These are phyloP conservation scores for Chlorella sp. DNA, from an alignment of 139 green algal species.

Conservation along the genomic window DNA sequence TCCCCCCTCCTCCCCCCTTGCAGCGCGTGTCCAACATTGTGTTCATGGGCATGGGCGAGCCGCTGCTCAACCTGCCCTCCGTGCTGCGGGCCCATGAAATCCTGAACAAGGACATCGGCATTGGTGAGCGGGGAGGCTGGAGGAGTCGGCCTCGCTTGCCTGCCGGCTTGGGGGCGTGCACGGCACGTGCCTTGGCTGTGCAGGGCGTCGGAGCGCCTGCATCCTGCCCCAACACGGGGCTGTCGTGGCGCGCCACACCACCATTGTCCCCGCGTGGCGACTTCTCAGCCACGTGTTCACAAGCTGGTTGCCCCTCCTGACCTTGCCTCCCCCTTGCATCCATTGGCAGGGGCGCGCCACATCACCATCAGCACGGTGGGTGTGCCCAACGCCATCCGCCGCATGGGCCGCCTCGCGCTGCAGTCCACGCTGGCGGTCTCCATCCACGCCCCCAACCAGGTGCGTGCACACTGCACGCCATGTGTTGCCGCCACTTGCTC, in stretches of 20 bases:
- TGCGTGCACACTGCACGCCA: slow-evolving; percentile 35
- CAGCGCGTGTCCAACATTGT: slow-evolving; percentile 66
- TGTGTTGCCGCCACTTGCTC: too few relatives aligned
- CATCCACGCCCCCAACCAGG: slow-evolving; percentile 84
- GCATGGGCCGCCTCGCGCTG: slow-evolving; percentile 67
- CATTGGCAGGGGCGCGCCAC: slow-evolving; percentile 68
- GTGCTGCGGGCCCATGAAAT: slow-evolving; percentile 75
- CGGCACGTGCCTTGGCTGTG: too few relatives aligned
- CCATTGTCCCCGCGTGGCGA: too few relatives aligned
- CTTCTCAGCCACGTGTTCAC: too few relatives aligned
- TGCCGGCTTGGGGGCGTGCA: background rate
- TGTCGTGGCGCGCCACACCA: too few relatives aligned
- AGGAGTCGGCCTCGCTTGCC: background rate
- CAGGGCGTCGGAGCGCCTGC: too few relatives aligned
- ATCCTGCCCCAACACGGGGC: too few relatives aligned
- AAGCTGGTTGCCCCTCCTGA: background rate
- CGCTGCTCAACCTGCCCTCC: slow-evolving; percentile 90
- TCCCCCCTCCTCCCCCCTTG: background rate
- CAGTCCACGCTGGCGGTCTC: slow-evolving; percentile 86
- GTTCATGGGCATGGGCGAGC: slow-evolving; percentile 99
- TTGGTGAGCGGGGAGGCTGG: slow-evolving; percentile 59
- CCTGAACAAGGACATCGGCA: slow-evolving; percentile 90
- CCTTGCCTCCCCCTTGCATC: too few relatives aligned
- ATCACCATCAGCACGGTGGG: slow-evolving; percentile 99
- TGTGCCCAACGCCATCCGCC: slow-evolving; percentile 77